Evolutionary conservation across 768 basidiomycete species (phyloP), one percentile per base, ranked within the genome.

Genomic region (Boletus tomentosulus): DNA sequence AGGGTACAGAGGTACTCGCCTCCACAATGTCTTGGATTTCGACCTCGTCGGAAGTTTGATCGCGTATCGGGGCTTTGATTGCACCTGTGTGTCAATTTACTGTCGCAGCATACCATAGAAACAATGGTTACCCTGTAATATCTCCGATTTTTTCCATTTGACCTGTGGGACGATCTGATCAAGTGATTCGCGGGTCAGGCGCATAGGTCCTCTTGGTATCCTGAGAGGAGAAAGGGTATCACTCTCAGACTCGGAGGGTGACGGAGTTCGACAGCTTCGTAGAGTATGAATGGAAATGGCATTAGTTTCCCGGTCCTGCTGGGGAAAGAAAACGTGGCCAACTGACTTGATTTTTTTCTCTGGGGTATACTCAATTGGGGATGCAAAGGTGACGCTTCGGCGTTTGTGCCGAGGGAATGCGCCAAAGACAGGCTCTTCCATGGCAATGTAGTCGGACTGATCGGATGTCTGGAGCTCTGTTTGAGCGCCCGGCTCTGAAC

Each of bases 11-110:
- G 4, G 22, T 12, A 54, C 70, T 67, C 57, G 80, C 82, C 53
- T 76, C 71, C 33, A 77, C 66, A 50, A 84, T 81, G 38, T 65
- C 67, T 51, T 63, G 61, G 9, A 72, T 63, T 27, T 52, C 64
- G 33, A 43, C 56, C 9, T 55, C 57, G 11, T 58, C 57, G 8
- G 45, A 19, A 27, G 11, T 48, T 22, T 41, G 45, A 41, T 51
- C 47, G n/a, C 30, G 37, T 16, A 15, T 38, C 6, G 51, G 37
- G 25, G 35, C 22, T 54, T 60, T 43, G 8, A 30, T 22, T 25
- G 30, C 6, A 19, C 24, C 46, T 48, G 28, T 35, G 22, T 10
- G 27, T 45, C 16, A 1, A 9, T 25, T 52, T 38, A 35, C 41
- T 37, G 37, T 25, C 28, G 12, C 19, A 31, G n/a, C 19, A 44